These are phyloP conservation scores for Epicoccum nigrum DNA, from an alignment of 2,329 filamentous ascomycete genomes.

Conservation along the genomic window DNA sequence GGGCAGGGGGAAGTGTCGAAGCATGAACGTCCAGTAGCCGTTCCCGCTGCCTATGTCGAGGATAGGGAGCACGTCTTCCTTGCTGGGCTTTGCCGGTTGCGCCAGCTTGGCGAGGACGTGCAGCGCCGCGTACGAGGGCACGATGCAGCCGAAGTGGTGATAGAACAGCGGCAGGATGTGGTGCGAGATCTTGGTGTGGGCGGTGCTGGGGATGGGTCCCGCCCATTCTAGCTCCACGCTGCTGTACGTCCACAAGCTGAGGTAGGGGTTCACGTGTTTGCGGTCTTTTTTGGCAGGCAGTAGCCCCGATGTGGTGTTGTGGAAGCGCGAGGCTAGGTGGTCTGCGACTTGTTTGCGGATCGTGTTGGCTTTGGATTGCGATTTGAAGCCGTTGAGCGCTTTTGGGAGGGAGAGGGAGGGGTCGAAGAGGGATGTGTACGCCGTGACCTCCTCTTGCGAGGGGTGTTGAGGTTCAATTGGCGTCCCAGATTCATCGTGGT, in stretches of 20 bases:
- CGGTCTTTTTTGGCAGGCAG: constrained; percentile 51
- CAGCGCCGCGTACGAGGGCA: constrained; percentile 70
- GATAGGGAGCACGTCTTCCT: constrained; percentile 55
- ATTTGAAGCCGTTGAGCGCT: constrained; percentile 65
- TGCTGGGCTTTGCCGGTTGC: constrained; percentile 37
- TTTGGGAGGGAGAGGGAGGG: constrained; percentile 65
- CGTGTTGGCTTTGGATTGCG: constrained; percentile 70
- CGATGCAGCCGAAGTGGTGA: constrained; percentile 78
- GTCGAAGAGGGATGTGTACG: constrained; percentile 71
- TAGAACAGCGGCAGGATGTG: constrained; percentile 75
- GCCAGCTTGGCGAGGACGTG: constrained; percentile 63
- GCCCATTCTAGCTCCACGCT: constrained; percentile 69
- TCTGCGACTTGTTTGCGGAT: constrained; percentile 63
- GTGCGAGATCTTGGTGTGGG: constrained; percentile 63
- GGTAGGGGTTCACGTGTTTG: constrained; percentile 66
- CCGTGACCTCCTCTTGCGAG: constrained; percentile 61
- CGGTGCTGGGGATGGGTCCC: constrained; percentile 62
- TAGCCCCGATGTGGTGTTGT: constrained; percentile 42
- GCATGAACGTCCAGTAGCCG: constrained; percentile 77
- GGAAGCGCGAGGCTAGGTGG: constrained; percentile 62
- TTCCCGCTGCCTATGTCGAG: constrained; percentile 74
- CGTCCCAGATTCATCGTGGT: constrained; percentile 52
- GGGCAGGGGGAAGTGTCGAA: constrained; percentile 69
- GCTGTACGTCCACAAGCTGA: constrained; percentile 70
- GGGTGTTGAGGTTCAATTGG: constrained; percentile 30